These are phyloP conservation scores for Talaromyces atroroseus DNA, from an alignment of 2,329 filamentous ascomycete genomes.

Conservation along the genomic window DNA sequence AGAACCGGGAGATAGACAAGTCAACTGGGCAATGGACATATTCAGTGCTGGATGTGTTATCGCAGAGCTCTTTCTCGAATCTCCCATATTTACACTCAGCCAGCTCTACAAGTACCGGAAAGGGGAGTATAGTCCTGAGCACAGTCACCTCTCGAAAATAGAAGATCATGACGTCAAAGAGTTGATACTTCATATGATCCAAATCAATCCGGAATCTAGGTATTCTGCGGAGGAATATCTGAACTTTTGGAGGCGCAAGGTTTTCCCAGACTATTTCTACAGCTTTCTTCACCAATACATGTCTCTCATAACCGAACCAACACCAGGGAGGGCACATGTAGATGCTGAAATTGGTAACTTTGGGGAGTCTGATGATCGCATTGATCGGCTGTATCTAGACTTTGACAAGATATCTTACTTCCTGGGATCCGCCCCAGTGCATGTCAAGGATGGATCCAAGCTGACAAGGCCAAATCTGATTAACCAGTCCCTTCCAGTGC, in stretches of 20 bases:
- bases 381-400: constrained; percentile 86
- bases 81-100: constrained; percentile 94
- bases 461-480: constrained; percentile 29
- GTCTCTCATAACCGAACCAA: constrained; percentile 88
- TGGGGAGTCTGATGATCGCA: constrained; percentile 85
- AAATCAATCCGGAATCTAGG: constrained; percentile 82
- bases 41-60: constrained; percentile 97
- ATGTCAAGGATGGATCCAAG: constrained; percentile 30
- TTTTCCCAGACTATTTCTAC: constrained; percentile 96
- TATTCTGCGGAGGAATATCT: constrained; percentile 93
- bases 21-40: constrained; percentile 95
- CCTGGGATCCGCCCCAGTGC: constrained; percentile 64
- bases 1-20: constrained; percentile 56
- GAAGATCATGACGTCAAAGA: constrained; percentile 81
- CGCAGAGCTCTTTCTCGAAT: constrained; percentile 89
- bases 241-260: constrained; percentile 83
- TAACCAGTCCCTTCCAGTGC: constrained; percentile 57
- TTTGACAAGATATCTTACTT: constrained; percentile 98
- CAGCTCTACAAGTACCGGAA: constrained; percentile 92
- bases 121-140: constrained; percentile 83
- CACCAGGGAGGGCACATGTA: constrained; percentile 67
- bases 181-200: constrained; percentile 93
- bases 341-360: constrained; percentile 65
- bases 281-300: constrained; percentile 97
- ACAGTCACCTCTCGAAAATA: constrained; percentile 76